These are phyloP conservation scores for Didymella keratinophila DNA, from an alignment of 2,329 filamentous ascomycete genomes.

Conservation along the genomic window DNA sequence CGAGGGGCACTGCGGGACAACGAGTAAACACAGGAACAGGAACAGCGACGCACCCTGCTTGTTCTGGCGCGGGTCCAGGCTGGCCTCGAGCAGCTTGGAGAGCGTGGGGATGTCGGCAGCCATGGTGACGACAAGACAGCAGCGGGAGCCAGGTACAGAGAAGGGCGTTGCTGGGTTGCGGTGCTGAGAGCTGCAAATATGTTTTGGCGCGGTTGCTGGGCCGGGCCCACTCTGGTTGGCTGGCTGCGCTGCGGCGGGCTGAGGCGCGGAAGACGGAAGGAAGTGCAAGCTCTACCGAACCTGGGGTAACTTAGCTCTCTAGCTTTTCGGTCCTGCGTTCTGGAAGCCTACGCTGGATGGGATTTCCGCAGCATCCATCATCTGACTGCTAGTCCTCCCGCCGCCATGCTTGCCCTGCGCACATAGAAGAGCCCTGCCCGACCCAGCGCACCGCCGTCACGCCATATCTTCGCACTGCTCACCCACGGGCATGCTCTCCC, in stretches of 20 bases:
- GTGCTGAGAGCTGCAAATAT: conserved; percentile 3
- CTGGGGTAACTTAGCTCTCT: not conserved
- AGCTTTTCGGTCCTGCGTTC: not conserved
- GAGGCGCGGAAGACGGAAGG: too few relatives aligned
- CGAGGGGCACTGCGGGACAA: conserved; percentile 17
- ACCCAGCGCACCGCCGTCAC: not conserved
- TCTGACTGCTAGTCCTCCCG: not conserved
- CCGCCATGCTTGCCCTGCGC: conserved; percentile 3
- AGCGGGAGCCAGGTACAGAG: conserved; percentile 5
- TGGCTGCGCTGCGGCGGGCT: conserved; percentile 4
- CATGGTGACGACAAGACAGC: conserved; percentile 55
- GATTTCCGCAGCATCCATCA: not conserved
- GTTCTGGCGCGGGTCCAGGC: conserved; percentile 84
- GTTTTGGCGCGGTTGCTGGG: conserved; percentile 30
- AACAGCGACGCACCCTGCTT: conserved; percentile 76
- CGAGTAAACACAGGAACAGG: conserved; percentile 25
- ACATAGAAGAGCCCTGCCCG: not conserved
- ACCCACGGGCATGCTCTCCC: conserved; percentile 9
- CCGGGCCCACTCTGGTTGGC: conserved; percentile 18
- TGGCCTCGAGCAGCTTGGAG: conserved; percentile 87
- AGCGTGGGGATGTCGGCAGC: conserved; percentile 68
- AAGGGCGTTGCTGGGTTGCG: conserved; percentile 6
- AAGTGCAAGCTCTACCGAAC: not conserved
- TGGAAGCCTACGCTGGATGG: not conserved
- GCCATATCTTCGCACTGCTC: not conserved